Conservation (phyloP, 805 yeast genomes). For the Wickerhamomyces kurtzmanii region DNA sequence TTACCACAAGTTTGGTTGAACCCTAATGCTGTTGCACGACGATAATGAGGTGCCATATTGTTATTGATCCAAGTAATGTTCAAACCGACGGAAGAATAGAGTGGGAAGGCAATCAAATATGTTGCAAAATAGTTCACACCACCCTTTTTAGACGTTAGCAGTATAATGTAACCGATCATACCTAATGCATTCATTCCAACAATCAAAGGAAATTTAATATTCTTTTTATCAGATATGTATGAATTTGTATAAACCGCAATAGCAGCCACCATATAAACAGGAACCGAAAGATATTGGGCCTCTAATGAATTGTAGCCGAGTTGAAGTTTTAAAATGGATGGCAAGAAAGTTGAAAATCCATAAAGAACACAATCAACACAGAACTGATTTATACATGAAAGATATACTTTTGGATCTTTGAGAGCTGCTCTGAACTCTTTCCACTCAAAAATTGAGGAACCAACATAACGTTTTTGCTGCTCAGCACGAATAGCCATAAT, state of each 20-base stretch:
- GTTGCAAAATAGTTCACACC: constrained; percentile 27
- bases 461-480: constrained; percentile 18
- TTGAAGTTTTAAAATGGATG: constrained; percentile 23
- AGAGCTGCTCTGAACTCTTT: constrained; percentile 21
- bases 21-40: constrained; percentile 32
- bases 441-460: constrained; percentile 17
- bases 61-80: constrained; percentile 32
- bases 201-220: constrained; percentile 22
- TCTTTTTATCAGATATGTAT: constrained; percentile 17
- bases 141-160: constrained; percentile 18
- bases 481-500: constrained; percentile 17
- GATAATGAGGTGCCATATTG: constrained; percentile 30
- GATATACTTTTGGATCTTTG: constrained; percentile 24
- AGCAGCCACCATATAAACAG: constrained; percentile 26
- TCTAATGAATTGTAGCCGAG: constrained; percentile 14
- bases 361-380: constrained; percentile 31
- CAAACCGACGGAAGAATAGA: constrained; percentile 27
- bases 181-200: constrained; percentile 16
- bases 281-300: constrained; percentile 31
- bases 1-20: constrained; percentile 34
- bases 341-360: constrained; percentile 32
- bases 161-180: constrained; percentile 22
- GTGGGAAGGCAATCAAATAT: constrained; percentile 23
- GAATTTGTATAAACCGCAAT: constrained; percentile 16
- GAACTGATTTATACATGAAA: constrained; percentile 30